Percentiles rank a stretch among this genome's conserved stretches.
Evolutionary conservation across 768 basidiomycete species (phyloP).

Genomic region (Amanita subjunquillea): DNA sequence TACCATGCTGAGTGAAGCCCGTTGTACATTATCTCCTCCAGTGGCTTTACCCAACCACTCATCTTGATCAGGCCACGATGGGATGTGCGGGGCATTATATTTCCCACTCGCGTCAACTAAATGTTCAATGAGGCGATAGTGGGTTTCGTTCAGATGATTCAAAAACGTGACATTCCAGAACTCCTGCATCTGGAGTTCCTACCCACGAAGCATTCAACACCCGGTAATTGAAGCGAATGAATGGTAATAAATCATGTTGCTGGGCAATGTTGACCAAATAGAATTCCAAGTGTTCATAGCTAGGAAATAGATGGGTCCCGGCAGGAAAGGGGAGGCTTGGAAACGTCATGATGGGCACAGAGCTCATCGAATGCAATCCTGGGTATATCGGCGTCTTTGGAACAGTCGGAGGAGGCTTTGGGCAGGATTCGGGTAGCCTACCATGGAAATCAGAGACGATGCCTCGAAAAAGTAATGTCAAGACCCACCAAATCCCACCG

Average conservation of each 20-base stretch:
- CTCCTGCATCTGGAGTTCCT: background rate
- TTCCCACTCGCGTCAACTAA: slow-evolving; percentile 45
- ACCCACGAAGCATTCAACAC: background rate
- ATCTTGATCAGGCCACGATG: slow-evolving; percentile 35
- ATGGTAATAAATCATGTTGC: background rate
- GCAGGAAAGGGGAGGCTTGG: slow-evolving; percentile 44
- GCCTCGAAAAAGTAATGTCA: background rate
- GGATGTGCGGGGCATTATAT: slow-evolving; percentile 39
- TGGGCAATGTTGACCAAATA: slow-evolving; percentile 26
- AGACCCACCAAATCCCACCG: slow-evolving; percentile 45
- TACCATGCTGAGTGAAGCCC: slow-evolving; percentile 45
- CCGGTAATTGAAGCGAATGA: background rate
- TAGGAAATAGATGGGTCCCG: slow-evolving; percentile 39
- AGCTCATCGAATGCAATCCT: slow-evolving; percentile 43
- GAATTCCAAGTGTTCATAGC: slow-evolving; percentile 30
- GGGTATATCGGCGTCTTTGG: slow-evolving; percentile 51
- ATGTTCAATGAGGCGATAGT: slow-evolving; percentile 31
- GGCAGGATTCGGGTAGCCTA: slow-evolving; percentile 24
- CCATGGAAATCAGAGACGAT: background rate
- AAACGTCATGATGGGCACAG: slow-evolving; percentile 47
- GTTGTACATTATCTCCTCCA: slow-evolving; percentile 9
- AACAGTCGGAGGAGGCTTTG: slow-evolving; percentile 28
- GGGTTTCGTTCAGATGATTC: slow-evolving; percentile 4
- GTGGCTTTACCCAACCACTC: slow-evolving; percentile 29
- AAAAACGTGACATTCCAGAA: background rate